Percentiles rank a stretch among this genome's conserved stretches.
Evolutionary conservation across 306 rosid genomes (phyloP).

Genomic region (Ormosia emarginata): DNA sequence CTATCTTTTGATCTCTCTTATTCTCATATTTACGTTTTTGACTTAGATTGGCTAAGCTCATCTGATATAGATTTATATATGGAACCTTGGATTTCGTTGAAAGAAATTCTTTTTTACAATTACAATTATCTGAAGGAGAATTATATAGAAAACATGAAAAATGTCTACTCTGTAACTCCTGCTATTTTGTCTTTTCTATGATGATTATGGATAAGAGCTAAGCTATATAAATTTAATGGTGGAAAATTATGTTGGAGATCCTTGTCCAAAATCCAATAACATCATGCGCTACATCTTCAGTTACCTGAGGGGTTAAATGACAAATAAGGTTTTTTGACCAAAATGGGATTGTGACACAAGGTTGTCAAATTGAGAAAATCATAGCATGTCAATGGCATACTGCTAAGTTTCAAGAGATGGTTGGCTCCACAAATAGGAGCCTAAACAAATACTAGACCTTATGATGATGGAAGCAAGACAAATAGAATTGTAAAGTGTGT

Average conservation of each 20-base stretch:
- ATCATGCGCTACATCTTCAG: neutral
- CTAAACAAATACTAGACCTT: neutral
- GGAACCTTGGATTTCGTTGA: neutral
- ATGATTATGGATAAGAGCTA: neutral
- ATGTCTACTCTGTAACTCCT: too few relatives aligned
- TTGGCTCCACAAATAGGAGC: neutral
- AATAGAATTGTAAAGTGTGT: neutral
- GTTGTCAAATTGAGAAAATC: neutral
- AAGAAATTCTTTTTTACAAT: neutral
- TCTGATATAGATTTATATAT: too few relatives aligned
- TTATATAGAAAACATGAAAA: neutral
- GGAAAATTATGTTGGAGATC: neutral
- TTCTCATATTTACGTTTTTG: neutral
- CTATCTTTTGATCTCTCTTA: neutral
- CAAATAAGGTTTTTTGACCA: neutral
- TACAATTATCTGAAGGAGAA: neutral
- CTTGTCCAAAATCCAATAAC: neutral
- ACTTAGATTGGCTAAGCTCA: too few relatives aligned
- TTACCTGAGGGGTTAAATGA: neutral
- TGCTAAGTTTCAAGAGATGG: neutral
- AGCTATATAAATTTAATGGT: neutral
- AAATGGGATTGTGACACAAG: neutral
- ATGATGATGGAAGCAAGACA: neutral
- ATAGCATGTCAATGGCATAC: neutral
- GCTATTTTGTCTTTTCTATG: neutral